phyloP scores from a whole-genome alignment of 2,329 filamentous ascomycete species.

The Aureobasidium zeae region DNA sequence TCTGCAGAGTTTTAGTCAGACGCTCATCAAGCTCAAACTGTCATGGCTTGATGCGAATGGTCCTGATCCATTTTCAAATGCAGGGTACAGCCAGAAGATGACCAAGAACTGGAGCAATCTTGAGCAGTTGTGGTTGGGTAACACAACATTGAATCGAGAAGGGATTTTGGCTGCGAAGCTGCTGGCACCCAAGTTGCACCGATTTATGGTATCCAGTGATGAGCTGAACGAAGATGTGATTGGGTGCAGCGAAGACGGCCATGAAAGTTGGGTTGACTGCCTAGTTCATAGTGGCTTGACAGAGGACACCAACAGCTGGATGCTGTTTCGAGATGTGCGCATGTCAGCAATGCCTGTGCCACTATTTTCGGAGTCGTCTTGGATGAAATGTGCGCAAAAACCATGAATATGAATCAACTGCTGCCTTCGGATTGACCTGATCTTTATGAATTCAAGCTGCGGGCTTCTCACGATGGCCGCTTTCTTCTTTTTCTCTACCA shows the following conservation, averaged over 20 bases:
- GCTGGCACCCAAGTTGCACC: not conserved
- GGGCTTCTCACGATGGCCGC: too few relatives aligned
- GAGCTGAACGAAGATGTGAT: not conserved
- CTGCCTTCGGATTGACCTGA: too few relatives aligned
- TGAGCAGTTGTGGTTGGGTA: not conserved
- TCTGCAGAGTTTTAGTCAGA: constrained; percentile 24
- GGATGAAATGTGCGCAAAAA: too few relatives aligned
- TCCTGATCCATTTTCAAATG: constrained; percentile 24
- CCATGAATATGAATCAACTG: too few relatives aligned
- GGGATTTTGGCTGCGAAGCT: not conserved
- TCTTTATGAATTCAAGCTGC: too few relatives aligned
- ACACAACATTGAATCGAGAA: not conserved
- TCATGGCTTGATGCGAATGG: constrained; percentile 25
- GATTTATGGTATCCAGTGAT: not conserved
- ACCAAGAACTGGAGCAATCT: constrained; percentile 2
- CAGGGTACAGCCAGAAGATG: not conserved
- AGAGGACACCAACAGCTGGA: not conserved
- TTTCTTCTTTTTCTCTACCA: too few relatives aligned
- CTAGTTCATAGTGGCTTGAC: not conserved
- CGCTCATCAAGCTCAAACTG: constrained; percentile 23
- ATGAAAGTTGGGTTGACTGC: not conserved
- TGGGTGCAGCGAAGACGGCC: not conserved
- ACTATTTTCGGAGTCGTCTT: not conserved
- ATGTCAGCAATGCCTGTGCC: constrained; percentile 3
- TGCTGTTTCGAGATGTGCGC: not conserved